phyloP scores from a whole-genome alignment of 768 basidiomycete genomes.

The Pisolithus sp. region DNA sequence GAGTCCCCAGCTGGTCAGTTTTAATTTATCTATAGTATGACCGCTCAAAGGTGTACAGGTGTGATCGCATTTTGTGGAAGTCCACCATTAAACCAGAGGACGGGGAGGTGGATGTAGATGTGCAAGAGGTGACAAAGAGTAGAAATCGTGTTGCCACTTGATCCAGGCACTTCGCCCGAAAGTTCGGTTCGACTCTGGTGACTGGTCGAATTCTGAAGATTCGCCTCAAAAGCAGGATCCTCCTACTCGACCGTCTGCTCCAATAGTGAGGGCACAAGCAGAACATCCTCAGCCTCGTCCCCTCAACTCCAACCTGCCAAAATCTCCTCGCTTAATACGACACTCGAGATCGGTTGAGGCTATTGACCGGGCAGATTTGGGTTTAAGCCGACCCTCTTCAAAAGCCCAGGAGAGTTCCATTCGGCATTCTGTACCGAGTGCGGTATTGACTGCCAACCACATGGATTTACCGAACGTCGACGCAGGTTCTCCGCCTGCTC shows the following conservation, averaged over 20 bases:
- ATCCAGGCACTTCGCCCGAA: slow-evolving; percentile 51
- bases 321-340: slow-evolving; percentile 10
- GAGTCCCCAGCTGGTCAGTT: slow-evolving; percentile 78
- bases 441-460: slow-evolving; percentile 3
- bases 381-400: slow-evolving; percentile 8
- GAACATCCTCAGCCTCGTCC: slow-evolving; percentile 12
- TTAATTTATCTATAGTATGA: neutral
- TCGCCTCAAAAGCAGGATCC: slow-evolving; percentile 15
- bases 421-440: slow-evolving; percentile 12
- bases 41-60: slow-evolving; percentile 40
- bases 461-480: slow-evolving; percentile 5
- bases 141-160: slow-evolving; percentile 48
- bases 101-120: slow-evolving; percentile 35
- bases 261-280: slow-evolving; percentile 5
- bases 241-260: slow-evolving; percentile 10
- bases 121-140: slow-evolving; percentile 24
- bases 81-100: slow-evolving; percentile 51
- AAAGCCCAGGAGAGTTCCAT: slow-evolving; percentile 10
- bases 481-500: slow-evolving; percentile 9
- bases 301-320: slow-evolving; percentile 17
- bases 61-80: slow-evolving; percentile 82
- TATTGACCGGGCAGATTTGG: slow-evolving; percentile 6
- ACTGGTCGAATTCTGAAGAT: slow-evolving; percentile 25
- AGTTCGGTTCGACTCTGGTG: slow-evolving; percentile 31
- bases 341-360: slow-evolving; percentile 25